Percentiles rank a stretch among this genome's conserved stretches.
Conservation (phyloP, 2,329 filamentous ascomycete species). For the Tympanopsis confertula region DNA sequence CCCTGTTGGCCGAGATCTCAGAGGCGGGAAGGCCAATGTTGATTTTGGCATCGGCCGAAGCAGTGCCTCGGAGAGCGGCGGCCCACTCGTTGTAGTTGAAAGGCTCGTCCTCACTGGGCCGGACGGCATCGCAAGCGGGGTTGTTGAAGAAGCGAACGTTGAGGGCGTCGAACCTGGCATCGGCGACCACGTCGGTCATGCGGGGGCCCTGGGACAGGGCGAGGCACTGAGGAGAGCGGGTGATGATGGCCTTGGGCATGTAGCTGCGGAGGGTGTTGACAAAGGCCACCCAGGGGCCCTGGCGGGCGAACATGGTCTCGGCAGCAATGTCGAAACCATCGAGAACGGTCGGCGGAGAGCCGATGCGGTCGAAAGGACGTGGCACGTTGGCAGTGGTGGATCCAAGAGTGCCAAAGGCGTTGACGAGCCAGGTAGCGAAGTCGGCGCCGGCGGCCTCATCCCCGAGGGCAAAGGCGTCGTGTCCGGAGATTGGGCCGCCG, state of each 20-base stretch:
- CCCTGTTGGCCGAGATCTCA: background rate
- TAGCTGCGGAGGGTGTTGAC: slow-evolving; percentile 20
- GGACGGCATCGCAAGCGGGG: slow-evolving; percentile 16
- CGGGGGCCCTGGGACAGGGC: slow-evolving; percentile 24
- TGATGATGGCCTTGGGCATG: slow-evolving; percentile 18
- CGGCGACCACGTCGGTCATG: slow-evolving; percentile 9
- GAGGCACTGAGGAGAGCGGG: slow-evolving; percentile 32
- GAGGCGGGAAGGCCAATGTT: slow-evolving; percentile 27
- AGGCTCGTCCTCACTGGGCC: slow-evolving; percentile 15
- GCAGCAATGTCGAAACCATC: slow-evolving; percentile 32
- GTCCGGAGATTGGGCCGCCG: slow-evolving; percentile 16
- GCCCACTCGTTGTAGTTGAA: slow-evolving; percentile 34
- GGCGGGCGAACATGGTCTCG: slow-evolving; percentile 14
- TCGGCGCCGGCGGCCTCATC: slow-evolving; percentile 15
- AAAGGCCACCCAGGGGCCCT: slow-evolving; percentile 23
- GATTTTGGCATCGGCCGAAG: slow-evolving; percentile 28
- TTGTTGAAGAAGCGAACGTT: slow-evolving; percentile 40
- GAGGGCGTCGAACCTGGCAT: slow-evolving; percentile 22
- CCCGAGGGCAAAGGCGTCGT: slow-evolving; percentile 20
- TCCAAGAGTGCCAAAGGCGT: slow-evolving; percentile 23
- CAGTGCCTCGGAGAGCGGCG: slow-evolving; percentile 15
- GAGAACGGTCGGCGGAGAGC: slow-evolving; percentile 13
- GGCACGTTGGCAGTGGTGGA: slow-evolving; percentile 14
- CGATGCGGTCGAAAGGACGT: slow-evolving; percentile 23
- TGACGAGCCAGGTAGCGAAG: slow-evolving; percentile 25